Evolutionary conservation across 2,329 filamentous ascomycete species (phyloP).

Genomic region (Colletotrichum caudatum): DNA sequence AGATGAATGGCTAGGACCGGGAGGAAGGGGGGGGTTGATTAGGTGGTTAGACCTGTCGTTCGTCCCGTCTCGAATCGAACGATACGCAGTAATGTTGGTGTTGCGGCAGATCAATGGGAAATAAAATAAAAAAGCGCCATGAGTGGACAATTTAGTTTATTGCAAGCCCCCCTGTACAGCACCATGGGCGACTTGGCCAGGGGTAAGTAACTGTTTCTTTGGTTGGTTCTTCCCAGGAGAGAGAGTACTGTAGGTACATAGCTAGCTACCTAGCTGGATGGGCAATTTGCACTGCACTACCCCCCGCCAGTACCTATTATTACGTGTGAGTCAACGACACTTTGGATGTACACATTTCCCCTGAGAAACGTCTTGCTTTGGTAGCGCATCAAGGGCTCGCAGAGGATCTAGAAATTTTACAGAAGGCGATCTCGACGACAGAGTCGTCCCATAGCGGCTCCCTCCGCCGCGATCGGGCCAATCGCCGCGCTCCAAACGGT

Average conservation of each 20-base stretch:
- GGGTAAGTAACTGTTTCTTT: not conserved
- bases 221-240: not conserved
- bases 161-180: slow-evolving; percentile 21
- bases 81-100: not conserved
- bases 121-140: slow-evolving; percentile 28
- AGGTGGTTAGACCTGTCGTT: slow-evolving; percentile 28
- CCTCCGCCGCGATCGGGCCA: slow-evolving; percentile 29
- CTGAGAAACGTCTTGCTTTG: not conserved
- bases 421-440: slow-evolving; percentile 39
- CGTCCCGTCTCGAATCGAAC: slow-evolving; percentile 39
- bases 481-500: slow-evolving; percentile 26
- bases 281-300: too few relatives aligned
- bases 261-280: too few relatives aligned
- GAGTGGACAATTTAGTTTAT: slow-evolving; percentile 28
- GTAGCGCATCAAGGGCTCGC: slow-evolving; percentile 11
- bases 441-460: slow-evolving; percentile 40
- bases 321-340: not conserved
- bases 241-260: not conserved
- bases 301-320: not conserved
- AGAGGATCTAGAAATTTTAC: slow-evolving; percentile 36
- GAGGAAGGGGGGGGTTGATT: slow-evolving; percentile 16
- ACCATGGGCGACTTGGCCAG: slow-evolving; percentile 5
- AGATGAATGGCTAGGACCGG: slow-evolving; percentile 11
- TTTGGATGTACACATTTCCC: not conserved
- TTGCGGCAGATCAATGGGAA: slow-evolving; percentile 20